These are phyloP conservation scores for Cynanchum wilfordii DNA, from an alignment of 257 asterid species.

Conservation along the genomic window DNA sequence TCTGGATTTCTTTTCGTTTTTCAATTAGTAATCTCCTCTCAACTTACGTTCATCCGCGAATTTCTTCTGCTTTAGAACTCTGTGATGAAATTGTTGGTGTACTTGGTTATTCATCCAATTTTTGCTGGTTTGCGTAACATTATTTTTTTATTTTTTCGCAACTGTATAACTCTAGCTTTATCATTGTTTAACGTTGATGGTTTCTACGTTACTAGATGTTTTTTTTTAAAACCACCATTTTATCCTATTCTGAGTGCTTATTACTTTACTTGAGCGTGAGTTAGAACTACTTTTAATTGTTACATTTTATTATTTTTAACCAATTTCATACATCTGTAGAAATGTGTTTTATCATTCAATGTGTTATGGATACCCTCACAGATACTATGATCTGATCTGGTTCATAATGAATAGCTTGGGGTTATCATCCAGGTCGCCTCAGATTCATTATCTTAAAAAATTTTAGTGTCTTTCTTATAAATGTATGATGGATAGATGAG, in stretches of 20 bases:
- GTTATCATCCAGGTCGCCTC: neutral
- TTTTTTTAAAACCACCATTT: neutral
- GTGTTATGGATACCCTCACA: neutral
- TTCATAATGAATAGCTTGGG: neutral
- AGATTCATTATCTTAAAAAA: conserved; percentile 1
- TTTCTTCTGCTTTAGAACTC: neutral
- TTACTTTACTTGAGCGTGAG: neutral
- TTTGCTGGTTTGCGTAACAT: neutral
- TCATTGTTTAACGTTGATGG: neutral
- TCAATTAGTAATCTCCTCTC: neutral
- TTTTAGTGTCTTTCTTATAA: neutral
- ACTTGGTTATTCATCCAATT: neutral
- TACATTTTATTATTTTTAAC: neutral
- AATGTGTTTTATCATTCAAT: too few species aligned
- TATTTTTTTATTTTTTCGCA: neutral
- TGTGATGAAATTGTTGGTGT: neutral
- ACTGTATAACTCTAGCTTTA: neutral
- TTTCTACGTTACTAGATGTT: neutral
- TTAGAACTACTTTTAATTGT: neutral
- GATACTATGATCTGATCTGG: neutral
- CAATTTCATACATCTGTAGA: neutral
- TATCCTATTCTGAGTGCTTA: neutral
- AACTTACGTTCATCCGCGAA: neutral
- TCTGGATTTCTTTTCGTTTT: neutral
- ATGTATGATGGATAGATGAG: neutral